Evolutionary conservation across 164 flowering plant species (phyloP).

Genomic region (Chimonanthus praecox): DNA sequence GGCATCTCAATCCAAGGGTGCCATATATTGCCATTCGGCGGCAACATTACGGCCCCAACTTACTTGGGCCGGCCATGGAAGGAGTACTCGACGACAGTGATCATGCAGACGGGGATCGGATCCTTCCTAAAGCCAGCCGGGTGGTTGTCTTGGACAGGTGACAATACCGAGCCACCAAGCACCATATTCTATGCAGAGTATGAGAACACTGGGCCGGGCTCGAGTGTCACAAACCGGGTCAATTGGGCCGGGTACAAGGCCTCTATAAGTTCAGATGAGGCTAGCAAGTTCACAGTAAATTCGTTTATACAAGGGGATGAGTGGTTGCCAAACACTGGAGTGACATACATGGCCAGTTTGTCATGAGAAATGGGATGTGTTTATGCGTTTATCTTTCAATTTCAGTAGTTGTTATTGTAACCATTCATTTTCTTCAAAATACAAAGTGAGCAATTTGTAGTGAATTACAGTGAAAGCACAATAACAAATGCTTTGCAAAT

Average conservation of each 20-base stretch:
- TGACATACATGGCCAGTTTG: slow-evolving; percentile 22
- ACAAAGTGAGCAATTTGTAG: no score
- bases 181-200: slow-evolving; percentile 78
- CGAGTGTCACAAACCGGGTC: slow-evolving; percentile 39
- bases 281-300: slow-evolving; percentile 39
- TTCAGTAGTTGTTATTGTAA: no score
- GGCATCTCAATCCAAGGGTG: slow-evolving; percentile 67
- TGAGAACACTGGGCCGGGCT: slow-evolving; percentile 62
- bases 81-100: slow-evolving; percentile 57
- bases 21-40: slow-evolving; percentile 28
- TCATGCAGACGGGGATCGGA: slow-evolving; percentile 57
- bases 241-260: slow-evolving; percentile 68
- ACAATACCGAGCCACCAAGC: slow-evolving; percentile 37
- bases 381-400: no score
- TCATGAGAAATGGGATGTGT: slow-evolving; percentile 13
- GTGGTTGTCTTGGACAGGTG: slow-evolving; percentile 51
- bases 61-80: slow-evolving; percentile 93
- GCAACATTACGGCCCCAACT: slow-evolving; percentile 36
- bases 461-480: no score
- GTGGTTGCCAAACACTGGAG: slow-evolving; percentile 44
- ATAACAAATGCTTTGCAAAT: no score
- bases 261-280: slow-evolving; percentile 27
- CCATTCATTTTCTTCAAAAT: no score
- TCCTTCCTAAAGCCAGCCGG: slow-evolving; percentile 46
- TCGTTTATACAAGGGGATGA: slow-evolving; percentile 44